These are phyloP conservation scores for Camellia lanceoleosa DNA, from an alignment of 148 eudicot genomes.

Conservation along the genomic window DNA sequence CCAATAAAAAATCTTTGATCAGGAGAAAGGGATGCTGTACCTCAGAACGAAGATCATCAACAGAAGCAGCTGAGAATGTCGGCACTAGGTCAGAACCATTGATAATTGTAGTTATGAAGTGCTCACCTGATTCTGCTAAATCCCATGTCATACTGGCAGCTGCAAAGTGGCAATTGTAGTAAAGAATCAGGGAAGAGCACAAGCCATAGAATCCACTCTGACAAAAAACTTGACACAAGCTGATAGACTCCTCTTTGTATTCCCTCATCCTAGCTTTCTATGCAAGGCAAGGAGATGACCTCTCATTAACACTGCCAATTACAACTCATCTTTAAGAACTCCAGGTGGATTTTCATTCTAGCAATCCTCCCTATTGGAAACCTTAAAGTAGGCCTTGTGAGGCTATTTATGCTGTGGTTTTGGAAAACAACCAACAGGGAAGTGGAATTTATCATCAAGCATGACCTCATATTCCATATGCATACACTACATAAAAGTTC, in stretches of 20 bases:
- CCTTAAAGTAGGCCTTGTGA: neutral
- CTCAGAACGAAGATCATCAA: slow-evolving; percentile 97
- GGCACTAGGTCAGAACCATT: slow-evolving; percentile 96
- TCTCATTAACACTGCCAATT: neutral
- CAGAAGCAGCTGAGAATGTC: slow-evolving; percentile 81
- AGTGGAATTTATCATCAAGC: neutral
- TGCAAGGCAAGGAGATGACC: neutral
- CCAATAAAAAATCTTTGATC: neutral
- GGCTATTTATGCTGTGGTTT: neutral
- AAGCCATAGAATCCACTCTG: neutral
- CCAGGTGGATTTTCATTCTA: neutral
- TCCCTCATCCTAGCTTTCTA: neutral
- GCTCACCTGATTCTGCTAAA: slow-evolving; percentile 91
- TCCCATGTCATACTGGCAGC: slow-evolving; percentile 99
- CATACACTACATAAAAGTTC: neutral
- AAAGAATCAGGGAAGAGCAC: slow-evolving; percentile 6
- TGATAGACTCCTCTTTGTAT: neutral
- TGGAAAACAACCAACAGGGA: neutral
- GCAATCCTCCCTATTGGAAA: neutral
- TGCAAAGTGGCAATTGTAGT: slow-evolving; percentile 32
- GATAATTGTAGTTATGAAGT: slow-evolving; percentile 77
- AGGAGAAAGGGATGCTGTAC: slow-evolving; percentile 32
- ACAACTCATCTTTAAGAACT: neutral
- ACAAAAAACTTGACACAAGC: neutral
- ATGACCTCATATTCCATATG: slow-evolving; percentile 3